These are phyloP conservation scores for Paramecium sonneborni DNA, from an alignment of 73 alveolate species.

Conservation along the genomic window DNA sequence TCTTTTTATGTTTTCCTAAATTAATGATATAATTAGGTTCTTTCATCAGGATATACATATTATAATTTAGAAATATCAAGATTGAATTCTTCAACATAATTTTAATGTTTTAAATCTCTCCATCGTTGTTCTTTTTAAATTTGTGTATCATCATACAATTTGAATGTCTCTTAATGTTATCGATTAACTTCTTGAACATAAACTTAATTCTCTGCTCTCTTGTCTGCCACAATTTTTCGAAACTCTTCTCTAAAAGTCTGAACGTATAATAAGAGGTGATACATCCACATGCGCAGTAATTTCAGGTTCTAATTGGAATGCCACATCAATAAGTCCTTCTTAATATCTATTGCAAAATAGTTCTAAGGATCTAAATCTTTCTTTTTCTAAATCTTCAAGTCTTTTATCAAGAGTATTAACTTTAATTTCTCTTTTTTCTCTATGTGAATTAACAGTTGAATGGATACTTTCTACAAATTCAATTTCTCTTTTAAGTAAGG, in stretches of 20 bases:
- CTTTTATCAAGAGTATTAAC: conserved; percentile 57
- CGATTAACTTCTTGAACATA: conserved; percentile 55
- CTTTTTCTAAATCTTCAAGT: conserved; percentile 60
- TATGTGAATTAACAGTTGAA: conserved; percentile 14
- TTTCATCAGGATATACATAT: conserved; percentile 63
- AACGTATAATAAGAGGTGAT: not conserved
- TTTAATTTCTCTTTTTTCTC: conserved; percentile 58
- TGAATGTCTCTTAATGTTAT: conserved; percentile 48
- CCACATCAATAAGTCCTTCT: conserved; percentile 54
- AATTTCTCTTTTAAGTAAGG: conserved; percentile 55
- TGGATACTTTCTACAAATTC: conserved; percentile 58
- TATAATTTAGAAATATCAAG: conserved; percentile 30
- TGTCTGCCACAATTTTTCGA: conserved; percentile 9
- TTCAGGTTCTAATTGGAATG: conserved; percentile 67
- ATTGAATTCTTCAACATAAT: conserved; percentile 43
- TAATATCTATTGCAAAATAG: conserved; percentile 58
- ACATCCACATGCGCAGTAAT: conserved; percentile 39
- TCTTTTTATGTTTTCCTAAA: conserved; percentile 23
- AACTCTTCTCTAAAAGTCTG: conserved; percentile 58
- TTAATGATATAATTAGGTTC: conserved; percentile 42
- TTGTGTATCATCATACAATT: conserved; percentile 24
- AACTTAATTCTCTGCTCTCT: conserved; percentile 55
- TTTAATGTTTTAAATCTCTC: conserved; percentile 64
- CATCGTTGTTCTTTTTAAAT: conserved; percentile 59
- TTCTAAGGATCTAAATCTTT: conserved; percentile 56